A percentile compares a stretch with the other conserved stretches of the same genome.
Conservation (phyloP, 164 flowering plant genomes). For the Vitis rupestris region DNA sequence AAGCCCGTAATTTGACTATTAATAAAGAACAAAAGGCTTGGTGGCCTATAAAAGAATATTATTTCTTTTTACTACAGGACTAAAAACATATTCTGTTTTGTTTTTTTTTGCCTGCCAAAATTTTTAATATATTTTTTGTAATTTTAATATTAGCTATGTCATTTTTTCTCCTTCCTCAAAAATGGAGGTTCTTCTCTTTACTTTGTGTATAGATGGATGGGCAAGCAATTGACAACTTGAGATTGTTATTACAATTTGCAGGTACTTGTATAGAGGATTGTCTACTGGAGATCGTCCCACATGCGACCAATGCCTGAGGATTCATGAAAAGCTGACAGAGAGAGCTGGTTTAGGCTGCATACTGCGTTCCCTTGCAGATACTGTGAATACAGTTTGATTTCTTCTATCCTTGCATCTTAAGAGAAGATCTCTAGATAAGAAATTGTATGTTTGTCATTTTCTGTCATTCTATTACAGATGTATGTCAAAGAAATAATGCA, state of each 20-base stretch:
- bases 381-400: slow-evolving; percentile 69
- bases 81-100: too few species aligned
- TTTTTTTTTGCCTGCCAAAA: too few species aligned
- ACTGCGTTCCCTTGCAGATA: slow-evolving; percentile 76
- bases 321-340: slow-evolving; percentile 87
- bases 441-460: not conserved
- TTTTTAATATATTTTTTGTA: too few species aligned
- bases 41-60: too few species aligned
- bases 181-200: too few species aligned
- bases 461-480: not conserved
- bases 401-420: not conserved
- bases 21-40: too few species aligned
- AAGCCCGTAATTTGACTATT: too few species aligned
- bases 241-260: slow-evolving; percentile 17
- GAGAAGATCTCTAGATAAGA: not conserved
- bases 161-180: too few species aligned
- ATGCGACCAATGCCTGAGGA: slow-evolving; percentile 88
- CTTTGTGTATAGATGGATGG: too few species aligned
- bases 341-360: slow-evolving; percentile 89
- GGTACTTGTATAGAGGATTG: slow-evolving; percentile 91
- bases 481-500: not conserved
- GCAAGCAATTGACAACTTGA: not conserved
- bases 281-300: slow-evolving; percentile 97
- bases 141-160: too few species aligned
- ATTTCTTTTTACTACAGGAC: too few species aligned